Evolutionary conservation across 2,329 filamentous ascomycete genomes (phyloP).

Genomic region (Coccinonectria pachysandricola): DNA sequence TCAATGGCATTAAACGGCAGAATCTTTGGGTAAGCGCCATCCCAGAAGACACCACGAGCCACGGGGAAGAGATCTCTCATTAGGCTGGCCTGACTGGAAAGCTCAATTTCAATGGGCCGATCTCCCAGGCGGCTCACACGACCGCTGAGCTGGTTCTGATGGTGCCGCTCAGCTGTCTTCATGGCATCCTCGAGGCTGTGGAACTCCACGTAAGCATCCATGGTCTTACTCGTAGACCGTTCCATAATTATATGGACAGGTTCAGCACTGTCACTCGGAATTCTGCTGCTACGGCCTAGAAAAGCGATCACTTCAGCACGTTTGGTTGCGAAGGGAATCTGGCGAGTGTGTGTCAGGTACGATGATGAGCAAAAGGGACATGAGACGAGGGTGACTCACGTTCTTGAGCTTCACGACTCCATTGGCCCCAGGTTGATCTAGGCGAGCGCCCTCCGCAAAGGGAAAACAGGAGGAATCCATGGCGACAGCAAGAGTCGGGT

Average conservation of each 20-base stretch:
- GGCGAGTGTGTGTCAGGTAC: slow-evolving; percentile 1
- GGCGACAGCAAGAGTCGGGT: slow-evolving; percentile 25
- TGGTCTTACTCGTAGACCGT: slow-evolving; percentile 50
- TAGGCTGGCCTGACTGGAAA: slow-evolving; percentile 45
- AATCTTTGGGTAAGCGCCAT: slow-evolving; percentile 33
- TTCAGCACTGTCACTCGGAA: slow-evolving; percentile 43
- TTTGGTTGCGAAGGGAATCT: slow-evolving; percentile 48
- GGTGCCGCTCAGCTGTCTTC: slow-evolving; percentile 39
- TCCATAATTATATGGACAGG: slow-evolving; percentile 57
- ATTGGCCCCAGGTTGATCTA: slow-evolving; percentile 19
- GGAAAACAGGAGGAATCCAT: slow-evolving; percentile 33
- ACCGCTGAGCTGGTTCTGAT: slow-evolving; percentile 26
- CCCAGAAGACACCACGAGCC: slow-evolving; percentile 46
- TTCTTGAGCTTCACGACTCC: slow-evolving; percentile 42
- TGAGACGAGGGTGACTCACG: slow-evolving; percentile 25
- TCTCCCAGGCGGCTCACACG: slow-evolving; percentile 43
- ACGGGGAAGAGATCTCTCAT: slow-evolving; percentile 55
- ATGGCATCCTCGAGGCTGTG: slow-evolving; percentile 41
- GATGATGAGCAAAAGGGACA: not conserved
- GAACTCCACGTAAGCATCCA: slow-evolving; percentile 52
- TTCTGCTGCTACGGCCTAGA: slow-evolving; percentile 45
- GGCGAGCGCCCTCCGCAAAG: slow-evolving; percentile 31
- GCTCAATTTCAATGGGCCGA: slow-evolving; percentile 44
- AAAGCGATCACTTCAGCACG: slow-evolving; percentile 48
- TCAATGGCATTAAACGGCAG: slow-evolving; percentile 24